These are phyloP conservation scores for Oryza australiensis DNA, from an alignment of 176 grass and related monocot genomes.

Conservation along the genomic window DNA sequence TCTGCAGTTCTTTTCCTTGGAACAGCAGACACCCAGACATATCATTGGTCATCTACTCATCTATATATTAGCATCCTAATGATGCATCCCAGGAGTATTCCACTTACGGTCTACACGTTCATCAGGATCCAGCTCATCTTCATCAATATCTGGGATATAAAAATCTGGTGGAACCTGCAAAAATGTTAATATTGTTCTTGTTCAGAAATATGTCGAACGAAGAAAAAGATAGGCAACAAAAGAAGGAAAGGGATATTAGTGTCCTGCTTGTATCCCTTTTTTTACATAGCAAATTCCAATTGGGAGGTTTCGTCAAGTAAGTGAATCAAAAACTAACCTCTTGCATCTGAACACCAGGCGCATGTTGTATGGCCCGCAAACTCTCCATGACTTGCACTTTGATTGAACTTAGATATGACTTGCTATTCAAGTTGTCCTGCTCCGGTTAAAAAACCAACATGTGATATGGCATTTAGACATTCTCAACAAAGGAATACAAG, in stretches of 20 bases:
- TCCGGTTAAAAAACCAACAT: slow-evolving; percentile 39
- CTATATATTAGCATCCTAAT: not conserved
- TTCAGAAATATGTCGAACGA: not conserved
- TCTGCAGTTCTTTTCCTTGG: no score
- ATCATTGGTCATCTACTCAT: not conserved
- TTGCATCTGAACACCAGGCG: slow-evolving; percentile 98
- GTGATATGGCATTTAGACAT: slow-evolving; percentile 12
- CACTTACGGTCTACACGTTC: slow-evolving; percentile 90
- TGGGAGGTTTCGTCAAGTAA: slow-evolving; percentile 3
- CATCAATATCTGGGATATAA: slow-evolving; percentile 92
- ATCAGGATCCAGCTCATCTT: slow-evolving; percentile 91
- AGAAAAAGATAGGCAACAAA: slow-evolving; percentile 6
- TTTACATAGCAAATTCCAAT: not conserved
- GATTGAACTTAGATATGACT: slow-evolving; percentile 87
- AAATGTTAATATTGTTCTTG: slow-evolving; percentile 12
- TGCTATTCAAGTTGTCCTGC: slow-evolving; percentile 95
- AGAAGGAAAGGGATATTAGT: not conserved
- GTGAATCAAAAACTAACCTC: slow-evolving; percentile 50
- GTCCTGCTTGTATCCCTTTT: not conserved
- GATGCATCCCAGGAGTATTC: slow-evolving; percentile 22
- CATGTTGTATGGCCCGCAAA: slow-evolving; percentile 88
- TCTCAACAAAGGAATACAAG: slow-evolving; percentile 3
- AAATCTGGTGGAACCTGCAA: slow-evolving; percentile 97
- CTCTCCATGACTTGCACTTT: slow-evolving; percentile 97
- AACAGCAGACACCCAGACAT: not conserved